A percentile compares a stretch with the other conserved stretches of the same genome.
Evolutionary conservation across 305 asterid species (phyloP).

Genomic region (Fraxinus latifolia): DNA sequence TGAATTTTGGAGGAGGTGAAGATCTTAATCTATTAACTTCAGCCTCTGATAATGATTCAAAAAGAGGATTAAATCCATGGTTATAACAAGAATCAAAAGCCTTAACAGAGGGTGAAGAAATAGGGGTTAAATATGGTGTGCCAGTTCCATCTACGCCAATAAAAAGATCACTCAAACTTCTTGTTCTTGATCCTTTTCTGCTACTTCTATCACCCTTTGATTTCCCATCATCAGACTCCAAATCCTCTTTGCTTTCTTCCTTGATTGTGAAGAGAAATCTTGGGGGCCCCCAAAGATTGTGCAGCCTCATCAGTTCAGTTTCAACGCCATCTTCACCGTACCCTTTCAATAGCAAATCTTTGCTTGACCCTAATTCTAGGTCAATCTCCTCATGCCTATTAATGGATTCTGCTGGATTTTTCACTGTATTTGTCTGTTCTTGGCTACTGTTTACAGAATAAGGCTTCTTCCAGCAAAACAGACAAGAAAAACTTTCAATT

Average conservation of each 20-base stretch:
- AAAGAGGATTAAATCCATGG: constrained; percentile 70
- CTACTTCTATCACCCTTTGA: constrained; percentile 52
- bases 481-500: constrained; percentile 32
- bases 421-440: constrained; percentile 35
- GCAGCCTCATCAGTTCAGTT: constrained; percentile 66
- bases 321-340: constrained; percentile 63
- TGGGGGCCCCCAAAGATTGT: constrained; percentile 84
- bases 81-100: constrained; percentile 38
- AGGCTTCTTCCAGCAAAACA: constrained; percentile 53
- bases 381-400: constrained; percentile 31
- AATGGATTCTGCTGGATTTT: constrained; percentile 26
- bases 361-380: constrained; percentile 43
- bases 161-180: constrained; percentile 68
- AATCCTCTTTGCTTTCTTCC: constrained; percentile 85
- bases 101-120: constrained; percentile 59
- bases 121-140: constrained; percentile 49
- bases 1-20: constrained; percentile 90
- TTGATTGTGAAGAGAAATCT: constrained; percentile 82
- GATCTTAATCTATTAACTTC: constrained; percentile 59
- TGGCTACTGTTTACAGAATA: constrained; percentile 27
- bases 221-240: constrained; percentile 75
- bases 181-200: constrained; percentile 62
- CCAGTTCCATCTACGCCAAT: constrained; percentile 31
- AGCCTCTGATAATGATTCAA: constrained; percentile 56
- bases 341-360: constrained; percentile 32